Evolutionary conservation across 1,284 basidiomycete genomes (phyloP).

Genomic region (Phenoliferia sp.): DNA sequence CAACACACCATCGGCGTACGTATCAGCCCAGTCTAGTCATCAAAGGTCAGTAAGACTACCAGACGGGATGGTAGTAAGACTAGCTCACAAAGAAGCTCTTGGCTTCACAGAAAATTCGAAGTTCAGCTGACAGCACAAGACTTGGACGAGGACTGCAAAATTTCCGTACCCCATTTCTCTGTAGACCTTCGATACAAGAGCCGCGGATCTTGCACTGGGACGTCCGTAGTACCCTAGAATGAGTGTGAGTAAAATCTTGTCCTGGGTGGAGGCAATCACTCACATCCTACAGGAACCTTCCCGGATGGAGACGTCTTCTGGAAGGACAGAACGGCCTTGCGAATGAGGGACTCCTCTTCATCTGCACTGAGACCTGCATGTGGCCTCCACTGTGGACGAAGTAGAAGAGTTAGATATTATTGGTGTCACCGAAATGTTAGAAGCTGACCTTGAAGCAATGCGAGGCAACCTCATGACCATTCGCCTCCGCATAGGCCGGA

Average conservation of each 20-base stretch:
- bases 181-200: slow-evolving; percentile 40
- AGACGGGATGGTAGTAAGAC: too few species aligned
- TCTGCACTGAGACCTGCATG: slow-evolving; percentile 19
- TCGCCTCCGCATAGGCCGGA: slow-evolving; percentile 35
- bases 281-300: slow-evolving; percentile 31
- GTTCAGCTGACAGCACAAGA: background rate
- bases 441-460: slow-evolving; percentile 36
- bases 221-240: slow-evolving; percentile 34
- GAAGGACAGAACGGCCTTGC: slow-evolving; percentile 36
- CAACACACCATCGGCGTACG: slow-evolving; percentile 29
- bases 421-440: background rate
- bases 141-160: too few species aligned
- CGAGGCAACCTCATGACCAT: slow-evolving; percentile 38
- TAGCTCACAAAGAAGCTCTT: slow-evolving; percentile 36
- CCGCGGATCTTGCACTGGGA: slow-evolving; percentile 35
- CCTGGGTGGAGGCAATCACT: too few species aligned
- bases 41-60: too few species aligned
- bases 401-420: background rate
- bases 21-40: slow-evolving; percentile 34
- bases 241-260: too few species aligned
- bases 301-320: slow-evolving; percentile 31
- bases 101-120: background rate
- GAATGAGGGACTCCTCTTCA: slow-evolving; percentile 37
- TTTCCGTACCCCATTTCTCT: slow-evolving; percentile 33
- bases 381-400: slow-evolving; percentile 8